Conservation (phyloP, 116 monocot species). For the Dioscorea cayenensis region DNA sequence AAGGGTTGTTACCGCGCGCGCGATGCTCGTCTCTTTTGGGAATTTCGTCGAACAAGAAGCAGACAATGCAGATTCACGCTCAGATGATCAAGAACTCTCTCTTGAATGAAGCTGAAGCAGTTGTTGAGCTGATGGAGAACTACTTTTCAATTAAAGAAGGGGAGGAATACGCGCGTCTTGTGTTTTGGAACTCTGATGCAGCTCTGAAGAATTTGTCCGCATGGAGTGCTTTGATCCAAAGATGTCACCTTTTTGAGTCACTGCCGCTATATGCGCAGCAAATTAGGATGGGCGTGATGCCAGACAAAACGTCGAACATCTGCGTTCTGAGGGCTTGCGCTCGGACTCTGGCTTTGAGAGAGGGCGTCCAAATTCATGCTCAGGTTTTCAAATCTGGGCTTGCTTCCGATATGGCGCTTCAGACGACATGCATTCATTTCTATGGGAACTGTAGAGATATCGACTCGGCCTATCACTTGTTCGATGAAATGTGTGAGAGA, state of each 20-base stretch:
- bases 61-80: constrained; percentile 26
- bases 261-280: constrained; percentile 15
- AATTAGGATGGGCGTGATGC: not conserved
- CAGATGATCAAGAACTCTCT: constrained; percentile 25
- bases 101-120: not conserved
- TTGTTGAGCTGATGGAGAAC: constrained; percentile 16
- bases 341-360: not conserved
- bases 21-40: constrained; percentile 11
- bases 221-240: constrained; percentile 15
- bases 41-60: constrained; percentile 6
- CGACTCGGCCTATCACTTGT: constrained; percentile 19
- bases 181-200: too few relatives aligned
- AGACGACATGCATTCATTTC: constrained; percentile 26
- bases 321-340: constrained; percentile 26
- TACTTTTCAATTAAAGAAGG: constrained; percentile 3
- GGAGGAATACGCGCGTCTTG: too few relatives aligned
- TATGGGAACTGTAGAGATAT: constrained; percentile 24
- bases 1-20: constrained; percentile 2
- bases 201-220: too few relatives aligned
- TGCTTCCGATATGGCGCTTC: constrained; percentile 9
- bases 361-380: constrained; percentile 23
- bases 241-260: constrained; percentile 9
- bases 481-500: constrained; percentile 33
- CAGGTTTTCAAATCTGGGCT: constrained; percentile 16
- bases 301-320: constrained; percentile 2